Evolutionary conservation across 495 filamentous ascomycete species (phyloP).

Genomic region (Daldinia grandis): DNA sequence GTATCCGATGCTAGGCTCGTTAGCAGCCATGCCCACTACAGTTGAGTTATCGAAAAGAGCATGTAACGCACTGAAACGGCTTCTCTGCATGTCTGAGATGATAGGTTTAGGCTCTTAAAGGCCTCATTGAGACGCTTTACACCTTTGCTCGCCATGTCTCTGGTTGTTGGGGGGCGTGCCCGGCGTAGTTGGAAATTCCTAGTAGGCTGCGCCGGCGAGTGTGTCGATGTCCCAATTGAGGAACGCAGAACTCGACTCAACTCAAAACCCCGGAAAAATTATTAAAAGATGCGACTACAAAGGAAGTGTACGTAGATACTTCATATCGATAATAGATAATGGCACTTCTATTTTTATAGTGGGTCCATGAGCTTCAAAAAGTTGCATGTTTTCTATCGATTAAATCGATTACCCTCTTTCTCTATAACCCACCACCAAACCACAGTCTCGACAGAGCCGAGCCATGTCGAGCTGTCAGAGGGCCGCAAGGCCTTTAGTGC

Average conservation of each 20-base stretch:
- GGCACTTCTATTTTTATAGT: slow-evolving; percentile 15
- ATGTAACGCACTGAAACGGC: slow-evolving; percentile 37
- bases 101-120: slow-evolving; percentile 53
- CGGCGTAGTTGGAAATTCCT: not conserved
- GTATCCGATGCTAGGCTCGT: slow-evolving; percentile 37
- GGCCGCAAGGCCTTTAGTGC: slow-evolving; percentile 71
- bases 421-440: slow-evolving; percentile 3
- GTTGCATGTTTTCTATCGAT: slow-evolving; percentile 16
- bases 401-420: slow-evolving; percentile 4
- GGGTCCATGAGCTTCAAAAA: slow-evolving; percentile 33
- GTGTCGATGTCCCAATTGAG: slow-evolving; percentile 22
- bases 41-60: not conserved
- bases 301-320: slow-evolving; percentile 22
- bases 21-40: slow-evolving; percentile 1
- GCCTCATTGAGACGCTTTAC: slow-evolving; percentile 58
- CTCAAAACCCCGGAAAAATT: slow-evolving; percentile 43
- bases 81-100: slow-evolving; percentile 52
- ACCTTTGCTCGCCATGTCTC: slow-evolving; percentile 54
- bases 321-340: slow-evolving; percentile 31
- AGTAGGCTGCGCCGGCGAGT: not conserved
- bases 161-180: not conserved
- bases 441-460: slow-evolving; percentile 15
- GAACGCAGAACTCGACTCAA: slow-evolving; percentile 14
- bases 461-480: slow-evolving; percentile 75
- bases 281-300: slow-evolving; percentile 17